Evolutionary conservation across 331 rosid genomes (phyloP), one percentile per base, ranked within the genome.

Genomic region (Stylosanthes scabra): DNA sequence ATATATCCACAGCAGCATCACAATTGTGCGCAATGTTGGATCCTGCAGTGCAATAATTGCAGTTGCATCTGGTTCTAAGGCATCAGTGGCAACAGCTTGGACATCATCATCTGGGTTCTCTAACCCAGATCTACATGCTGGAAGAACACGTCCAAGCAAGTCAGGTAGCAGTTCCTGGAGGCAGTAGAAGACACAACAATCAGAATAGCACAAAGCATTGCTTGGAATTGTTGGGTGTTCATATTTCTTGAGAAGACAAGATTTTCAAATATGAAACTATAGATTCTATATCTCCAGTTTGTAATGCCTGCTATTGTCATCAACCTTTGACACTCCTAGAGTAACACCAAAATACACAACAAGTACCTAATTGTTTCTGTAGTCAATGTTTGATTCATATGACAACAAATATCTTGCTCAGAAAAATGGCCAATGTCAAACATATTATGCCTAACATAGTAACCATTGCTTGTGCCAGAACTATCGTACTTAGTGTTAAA

Each of bases 101-200:
- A 94, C 99, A 83, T 94, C 99, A 78, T 94, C 99, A 82, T 94
- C 99, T 2, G 97, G 96, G 67, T 94, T 97, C 88, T 88, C 97
- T 77, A 94, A 85, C 65, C 99, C 99, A 87, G 87, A 79, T 83
- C 88, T 94, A 83, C 99, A 94, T 13, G 97, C 93, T 41, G 99
- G 96, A 75, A 94, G 96, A 80, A 91, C 85, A 70, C 78, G 85
- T 45, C 86, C 91, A 79, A 94, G 99, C 95, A 94, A 90, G 75
- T 82, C 86, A 67, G 77, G 81, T 74, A 94, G 96, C 96, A 94
- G 81, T 85, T 94, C 99, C 99, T 94, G 76, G 50, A 27, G 41
- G 14, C 37, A 83, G 40, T 37, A 75, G 55, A 66, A 83, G 82
- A 80, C 45, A 14, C 72, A 80, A 49, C 28, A 68, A 12, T 9